Percentiles rank a stretch among this genome's conserved stretches.
phyloP scores from a whole-genome alignment of 176 grass and related monocot genomes.

The Elaeis guineensis region DNA sequence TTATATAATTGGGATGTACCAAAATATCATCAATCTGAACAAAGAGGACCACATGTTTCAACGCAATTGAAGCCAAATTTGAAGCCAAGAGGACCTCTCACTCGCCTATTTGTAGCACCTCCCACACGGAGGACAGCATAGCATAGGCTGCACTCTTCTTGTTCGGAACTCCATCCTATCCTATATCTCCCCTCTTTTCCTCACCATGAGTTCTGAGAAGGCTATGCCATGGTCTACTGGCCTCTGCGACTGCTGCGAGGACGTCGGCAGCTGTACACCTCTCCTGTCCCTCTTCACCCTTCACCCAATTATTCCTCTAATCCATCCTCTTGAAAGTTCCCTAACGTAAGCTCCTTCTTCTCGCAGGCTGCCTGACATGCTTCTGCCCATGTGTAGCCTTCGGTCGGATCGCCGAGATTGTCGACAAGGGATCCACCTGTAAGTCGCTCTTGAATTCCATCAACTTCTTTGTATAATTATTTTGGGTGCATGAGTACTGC shows the following conservation, averaged over 20 bases:
- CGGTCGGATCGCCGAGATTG: conserved; percentile 37
- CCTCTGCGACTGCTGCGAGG: conserved; percentile 35
- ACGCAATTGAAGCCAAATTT: no score
- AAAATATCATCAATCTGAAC: no score
- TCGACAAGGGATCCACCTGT: conserved; percentile 51
- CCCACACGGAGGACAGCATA: no score
- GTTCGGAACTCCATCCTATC: neutral
- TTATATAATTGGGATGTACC: no score
- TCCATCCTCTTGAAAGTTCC: neutral
- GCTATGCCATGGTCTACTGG: conserved; percentile 27
- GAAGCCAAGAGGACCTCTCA: no score
- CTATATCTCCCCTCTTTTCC: neutral
- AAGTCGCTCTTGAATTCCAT: neutral
- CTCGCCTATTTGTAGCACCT: no score
- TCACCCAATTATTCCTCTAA: neutral
- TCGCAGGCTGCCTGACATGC: conserved; percentile 47
- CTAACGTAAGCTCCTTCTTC: no score
- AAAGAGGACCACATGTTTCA: no score
- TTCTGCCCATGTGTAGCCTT: conserved; percentile 66
- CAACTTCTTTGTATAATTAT: no score
- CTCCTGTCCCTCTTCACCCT: neutral
- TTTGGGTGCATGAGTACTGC: no score
- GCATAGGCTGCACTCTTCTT: no score
- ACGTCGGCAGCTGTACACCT: conserved; percentile 29
- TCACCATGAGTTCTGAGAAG: neutral